Evolutionary conservation across 1,284 basidiomycete species (phyloP), one percentile per base, ranked within the genome.

Genomic region (Lentinus polychrous): DNA sequence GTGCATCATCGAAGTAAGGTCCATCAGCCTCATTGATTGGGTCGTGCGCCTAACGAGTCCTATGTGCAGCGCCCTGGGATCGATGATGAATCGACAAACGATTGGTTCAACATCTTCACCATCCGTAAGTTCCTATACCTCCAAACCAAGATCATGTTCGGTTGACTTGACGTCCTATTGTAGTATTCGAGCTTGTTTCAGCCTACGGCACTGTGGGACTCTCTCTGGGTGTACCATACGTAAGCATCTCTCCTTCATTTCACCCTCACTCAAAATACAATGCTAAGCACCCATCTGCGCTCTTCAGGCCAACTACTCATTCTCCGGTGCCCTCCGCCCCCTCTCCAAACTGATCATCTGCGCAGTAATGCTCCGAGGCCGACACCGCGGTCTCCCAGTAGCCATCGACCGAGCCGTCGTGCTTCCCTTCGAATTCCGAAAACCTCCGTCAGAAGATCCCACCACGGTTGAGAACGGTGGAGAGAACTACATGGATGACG

Each of bases 151-250:
- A 23, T n/a, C 4, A 27, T 10, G 10, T 27, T 33, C 3, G 15
- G 12, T 46, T 2, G 35, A 44, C 22, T 51, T 49, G 11, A 52
- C 23, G 1, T 46, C 12, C 20, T 17, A 15, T 3, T 58, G 10
- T 10, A 91, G 84, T 88, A 2, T 94, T 93, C 60, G 91, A 94
- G 64, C 64, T 93, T 17, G 88, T 92, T 6, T 94, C 91, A 14
- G 94, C 92, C 0, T 96, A 95, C 61, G 92, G 92, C 2, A 88
- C 87, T 3, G 91, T 96, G 51, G 94, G 93, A 0, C 74, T 96
- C 3, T 92, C 85, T 62, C 68, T 86, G 6, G 85, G 84, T 7
- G 69, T 83, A 33, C 79, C 82, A 20, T 70, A 66, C n/a, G 84
- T 86, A 45, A 60, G 78, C 65, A n/a, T 20, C 24, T 22, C 3